Percentiles rank a stretch among this genome's conserved stretches.
Evolutionary conservation across 2,329 filamentous ascomycete genomes (phyloP).

Genomic region (Stachybotrys echinatus): DNA sequence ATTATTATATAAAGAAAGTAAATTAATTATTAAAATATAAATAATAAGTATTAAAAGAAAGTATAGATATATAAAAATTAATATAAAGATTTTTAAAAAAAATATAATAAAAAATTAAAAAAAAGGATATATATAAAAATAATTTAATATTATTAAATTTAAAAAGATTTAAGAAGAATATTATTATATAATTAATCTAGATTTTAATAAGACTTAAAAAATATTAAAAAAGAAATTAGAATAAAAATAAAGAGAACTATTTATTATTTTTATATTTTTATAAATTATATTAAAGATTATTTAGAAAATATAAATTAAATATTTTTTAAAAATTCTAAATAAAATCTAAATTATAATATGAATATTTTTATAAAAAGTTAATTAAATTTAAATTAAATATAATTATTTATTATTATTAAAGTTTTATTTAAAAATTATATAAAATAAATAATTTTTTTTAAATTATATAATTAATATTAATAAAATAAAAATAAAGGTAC

Average conservation of each 20-base stretch:
- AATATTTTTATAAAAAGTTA: background rate
- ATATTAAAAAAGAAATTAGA: background rate
- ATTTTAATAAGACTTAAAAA: background rate
- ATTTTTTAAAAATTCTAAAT: too few species aligned
- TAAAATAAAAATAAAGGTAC: too few species aligned
- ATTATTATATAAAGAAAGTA: background rate
- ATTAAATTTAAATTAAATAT: too few species aligned
- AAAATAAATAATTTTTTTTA: background rate
- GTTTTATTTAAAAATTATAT: too few species aligned
- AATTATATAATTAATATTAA: background rate
- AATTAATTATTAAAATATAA: too few species aligned
- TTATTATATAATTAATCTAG: background rate
- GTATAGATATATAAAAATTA: background rate
- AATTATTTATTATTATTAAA: conserved; percentile 2
- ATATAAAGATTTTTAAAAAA: background rate
- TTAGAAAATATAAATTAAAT: too few species aligned
- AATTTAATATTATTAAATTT: conserved; percentile 2
- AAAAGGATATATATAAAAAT: conserved; percentile 1
- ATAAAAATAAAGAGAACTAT: too few species aligned
- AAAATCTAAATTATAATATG: too few species aligned
- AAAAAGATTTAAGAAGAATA: conserved; percentile 2
- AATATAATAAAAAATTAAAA: conserved; percentile 2
- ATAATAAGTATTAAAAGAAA: background rate
- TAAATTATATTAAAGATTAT: background rate
- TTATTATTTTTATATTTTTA: background rate